Conservation (phyloP, 345 rosid species). For the Orychophragmus violaceus region DNA sequence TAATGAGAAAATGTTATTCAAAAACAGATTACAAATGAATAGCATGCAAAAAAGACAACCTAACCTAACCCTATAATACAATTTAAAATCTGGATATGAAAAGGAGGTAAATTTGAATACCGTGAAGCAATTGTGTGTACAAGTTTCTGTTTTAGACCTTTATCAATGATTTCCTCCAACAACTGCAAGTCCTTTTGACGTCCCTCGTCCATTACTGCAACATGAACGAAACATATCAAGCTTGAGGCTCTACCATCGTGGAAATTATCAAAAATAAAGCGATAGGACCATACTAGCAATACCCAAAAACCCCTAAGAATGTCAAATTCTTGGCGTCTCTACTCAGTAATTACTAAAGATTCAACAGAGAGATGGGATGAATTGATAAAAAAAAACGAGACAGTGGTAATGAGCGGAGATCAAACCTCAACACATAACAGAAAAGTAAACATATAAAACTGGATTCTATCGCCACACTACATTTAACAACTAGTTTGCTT, state of each 20-base stretch:
- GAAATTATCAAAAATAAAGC: background rate
- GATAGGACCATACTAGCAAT: background rate
- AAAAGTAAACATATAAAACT: background rate
- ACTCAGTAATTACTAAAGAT: background rate
- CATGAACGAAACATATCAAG: background rate
- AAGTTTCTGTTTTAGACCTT: constrained; percentile 77
- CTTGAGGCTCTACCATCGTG: background rate
- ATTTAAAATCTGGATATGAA: background rate
- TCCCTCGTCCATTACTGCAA: constrained; percentile 42
- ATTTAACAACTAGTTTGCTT: background rate
- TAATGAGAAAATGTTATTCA: background rate
- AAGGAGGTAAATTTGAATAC: constrained; percentile 21
- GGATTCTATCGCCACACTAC: background rate
- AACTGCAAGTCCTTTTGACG: constrained; percentile 51
- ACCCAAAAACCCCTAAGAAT: background rate
- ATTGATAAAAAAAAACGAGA: too few relatives aligned
- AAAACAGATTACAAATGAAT: background rate
- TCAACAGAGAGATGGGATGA: too few relatives aligned
- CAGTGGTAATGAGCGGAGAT: too few relatives aligned
- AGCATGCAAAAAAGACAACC: background rate
- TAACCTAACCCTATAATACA: background rate
- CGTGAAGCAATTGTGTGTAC: constrained; percentile 56
- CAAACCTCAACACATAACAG: background rate
- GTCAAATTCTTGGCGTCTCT: background rate
- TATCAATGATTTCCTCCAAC: constrained; percentile 77